These are phyloP conservation scores for Saccharomycopsis lassenensis DNA, from an alignment of 805 yeast species.

Conservation along the genomic window DNA sequence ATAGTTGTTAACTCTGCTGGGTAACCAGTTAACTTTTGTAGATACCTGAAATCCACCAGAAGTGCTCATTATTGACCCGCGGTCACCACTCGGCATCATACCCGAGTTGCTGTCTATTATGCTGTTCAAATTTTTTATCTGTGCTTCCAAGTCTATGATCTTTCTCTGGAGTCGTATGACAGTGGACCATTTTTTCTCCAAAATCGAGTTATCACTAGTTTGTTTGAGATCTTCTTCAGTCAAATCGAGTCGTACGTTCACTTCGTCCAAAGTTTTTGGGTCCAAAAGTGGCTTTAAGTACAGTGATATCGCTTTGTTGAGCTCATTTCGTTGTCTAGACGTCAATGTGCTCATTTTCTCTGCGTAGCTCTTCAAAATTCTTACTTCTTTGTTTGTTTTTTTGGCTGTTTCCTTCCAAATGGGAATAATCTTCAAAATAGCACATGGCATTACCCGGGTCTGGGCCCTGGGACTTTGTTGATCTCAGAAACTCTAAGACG, in stretches of 20 bases:
- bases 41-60: too few relatives aligned
- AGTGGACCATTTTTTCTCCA: conserved; percentile 82
- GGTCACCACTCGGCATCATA: conserved; percentile 11
- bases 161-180: conserved; percentile 70
- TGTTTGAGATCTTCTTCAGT: conserved; percentile 1
- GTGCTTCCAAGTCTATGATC: conserved; percentile 59
- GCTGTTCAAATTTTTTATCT: conserved; percentile 38
- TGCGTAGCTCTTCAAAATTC: too few relatives aligned
- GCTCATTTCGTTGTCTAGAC: conserved; percentile 11
- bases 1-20: conserved; percentile 33
- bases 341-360: conserved; percentile 15
- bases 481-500: too few relatives aligned
- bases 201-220: conserved; percentile 23
- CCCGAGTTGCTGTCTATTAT: conserved; percentile 27
- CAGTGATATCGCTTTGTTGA: conserved; percentile 11
- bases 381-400: too few relatives aligned
- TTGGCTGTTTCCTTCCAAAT: too few relatives aligned
- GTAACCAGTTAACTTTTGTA: conserved; percentile 48
- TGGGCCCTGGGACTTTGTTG: too few relatives aligned
- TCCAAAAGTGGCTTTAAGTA: conserved; percentile 9
- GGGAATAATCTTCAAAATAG: too few relatives aligned
- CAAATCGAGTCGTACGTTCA: conserved; percentile 4
- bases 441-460: too few relatives aligned
- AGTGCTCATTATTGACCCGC: too few relatives aligned
- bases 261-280: conserved; percentile 2